phyloP scores from a whole-genome alignment of 2,329 filamentous ascomycete species.

The Calonectria multiphialidica region DNA sequence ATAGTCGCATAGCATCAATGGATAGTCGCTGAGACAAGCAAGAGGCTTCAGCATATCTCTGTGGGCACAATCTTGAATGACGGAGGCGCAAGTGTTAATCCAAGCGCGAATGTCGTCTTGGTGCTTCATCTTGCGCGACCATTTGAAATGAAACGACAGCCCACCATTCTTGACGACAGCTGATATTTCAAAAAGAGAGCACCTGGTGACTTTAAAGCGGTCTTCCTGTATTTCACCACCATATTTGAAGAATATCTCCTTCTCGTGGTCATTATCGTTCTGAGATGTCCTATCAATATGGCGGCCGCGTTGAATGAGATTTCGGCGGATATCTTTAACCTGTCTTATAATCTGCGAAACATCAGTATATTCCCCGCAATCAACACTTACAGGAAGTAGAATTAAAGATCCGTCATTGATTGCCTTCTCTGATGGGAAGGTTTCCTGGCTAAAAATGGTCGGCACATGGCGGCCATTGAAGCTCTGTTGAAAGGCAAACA shows the following conservation, averaged over 20 bases:
- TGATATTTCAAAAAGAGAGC: background rate
- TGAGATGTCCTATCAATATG: background rate
- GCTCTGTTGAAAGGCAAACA: background rate
- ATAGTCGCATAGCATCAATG: background rate
- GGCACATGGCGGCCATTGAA: background rate
- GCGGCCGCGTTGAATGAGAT: background rate
- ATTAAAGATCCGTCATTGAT: background rate
- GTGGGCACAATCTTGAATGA: background rate
- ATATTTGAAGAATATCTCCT: background rate
- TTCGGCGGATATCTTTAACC: background rate
- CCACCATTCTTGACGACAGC: background rate
- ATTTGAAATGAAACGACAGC: background rate
- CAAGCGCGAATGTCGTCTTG: background rate
- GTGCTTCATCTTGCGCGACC: background rate
- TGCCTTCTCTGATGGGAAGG: background rate
- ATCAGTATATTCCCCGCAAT: background rate
- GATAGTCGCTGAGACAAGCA: background rate
- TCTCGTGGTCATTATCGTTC: background rate
- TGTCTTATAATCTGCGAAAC: background rate
- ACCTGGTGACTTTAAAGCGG: background rate
- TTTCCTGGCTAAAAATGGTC: background rate
- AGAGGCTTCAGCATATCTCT: background rate
- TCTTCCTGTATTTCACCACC: background rate
- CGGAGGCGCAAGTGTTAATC: background rate
- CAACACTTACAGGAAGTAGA: background rate